These are phyloP conservation scores for Chaetomiaceae sp. DNA, from an alignment of 2,329 filamentous ascomycete species.

Conservation along the genomic window DNA sequence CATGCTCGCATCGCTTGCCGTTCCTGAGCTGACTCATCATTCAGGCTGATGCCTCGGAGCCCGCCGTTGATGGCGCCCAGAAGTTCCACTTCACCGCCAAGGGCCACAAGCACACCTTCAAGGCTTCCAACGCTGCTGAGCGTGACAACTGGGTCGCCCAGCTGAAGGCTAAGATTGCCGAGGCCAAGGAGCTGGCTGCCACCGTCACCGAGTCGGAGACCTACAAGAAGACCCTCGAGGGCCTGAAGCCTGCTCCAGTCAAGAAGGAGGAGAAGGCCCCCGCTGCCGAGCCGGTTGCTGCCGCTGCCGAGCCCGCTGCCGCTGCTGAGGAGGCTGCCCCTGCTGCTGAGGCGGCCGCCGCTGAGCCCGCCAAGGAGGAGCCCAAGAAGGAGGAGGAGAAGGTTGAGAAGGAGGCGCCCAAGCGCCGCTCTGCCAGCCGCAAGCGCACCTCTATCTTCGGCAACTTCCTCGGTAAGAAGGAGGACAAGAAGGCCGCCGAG, in stretches of 20 bases:
- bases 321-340: slow-evolving; percentile 28
- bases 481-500: slow-evolving; percentile 36
- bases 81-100: slow-evolving; percentile 84
- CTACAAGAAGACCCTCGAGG: slow-evolving; percentile 83
- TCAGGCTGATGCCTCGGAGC: slow-evolving; percentile 60
- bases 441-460: slow-evolving; percentile 64
- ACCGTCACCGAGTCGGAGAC: slow-evolving; percentile 71
- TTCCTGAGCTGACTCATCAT: background rate
- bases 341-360: slow-evolving; percentile 31
- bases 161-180: slow-evolving; percentile 73
- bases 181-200: slow-evolving; percentile 77
- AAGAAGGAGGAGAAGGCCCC: slow-evolving; percentile 43
- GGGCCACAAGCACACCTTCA: slow-evolving; percentile 91
- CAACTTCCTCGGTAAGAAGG: slow-evolving; percentile 48
- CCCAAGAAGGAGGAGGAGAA: slow-evolving; percentile 44
- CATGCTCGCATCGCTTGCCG: slow-evolving; percentile 27
- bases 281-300: slow-evolving; percentile 33
- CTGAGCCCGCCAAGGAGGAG: slow-evolving; percentile 36
- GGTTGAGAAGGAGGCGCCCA: slow-evolving; percentile 52
- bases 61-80: slow-evolving; percentile 67
- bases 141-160: slow-evolving; percentile 90
- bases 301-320: slow-evolving; percentile 33
- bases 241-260: slow-evolving; percentile 48
- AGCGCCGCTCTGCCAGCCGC: slow-evolving; percentile 59
- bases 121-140: slow-evolving; percentile 68